These are phyloP conservation scores for Neurospora sp. DNA, from an alignment of 495 filamentous ascomycete genomes.

Conservation along the genomic window DNA sequence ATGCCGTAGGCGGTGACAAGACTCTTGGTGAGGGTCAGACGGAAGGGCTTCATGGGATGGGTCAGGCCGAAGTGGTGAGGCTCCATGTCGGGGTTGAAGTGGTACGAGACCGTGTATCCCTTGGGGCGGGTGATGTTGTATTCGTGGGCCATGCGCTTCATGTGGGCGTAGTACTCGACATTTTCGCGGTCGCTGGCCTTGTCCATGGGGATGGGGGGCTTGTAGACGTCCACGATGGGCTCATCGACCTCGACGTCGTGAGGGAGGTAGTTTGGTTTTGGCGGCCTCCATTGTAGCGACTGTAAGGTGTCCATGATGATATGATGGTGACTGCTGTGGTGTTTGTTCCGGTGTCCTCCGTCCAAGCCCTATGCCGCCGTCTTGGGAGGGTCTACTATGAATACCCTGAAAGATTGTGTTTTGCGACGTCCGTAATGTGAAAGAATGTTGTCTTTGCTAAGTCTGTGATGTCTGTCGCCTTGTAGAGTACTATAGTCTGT, in stretches of 20 bases:
- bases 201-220: slow-evolving; percentile 32
- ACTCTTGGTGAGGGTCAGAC: slow-evolving; percentile 87
- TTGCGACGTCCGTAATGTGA: neutral
- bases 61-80: slow-evolving; percentile 89
- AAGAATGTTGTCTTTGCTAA: neutral
- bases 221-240: slow-evolving; percentile 62
- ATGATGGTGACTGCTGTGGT: too few species aligned
- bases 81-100: slow-evolving; percentile 92
- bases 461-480: neutral
- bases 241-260: slow-evolving; percentile 32
- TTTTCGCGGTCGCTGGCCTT: slow-evolving; percentile 45
- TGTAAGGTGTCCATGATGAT: slow-evolving; percentile 18
- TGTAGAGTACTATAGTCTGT: neutral
- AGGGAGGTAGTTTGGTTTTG: slow-evolving; percentile 41
- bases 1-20: slow-evolving; percentile 89
- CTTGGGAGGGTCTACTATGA: neutral
- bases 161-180: slow-evolving; percentile 52
- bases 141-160: slow-evolving; percentile 54
- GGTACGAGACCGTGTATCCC: slow-evolving; percentile 89
- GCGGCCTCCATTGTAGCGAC: slow-evolving; percentile 20
- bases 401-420: neutral
- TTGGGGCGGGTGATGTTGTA: slow-evolving; percentile 68
- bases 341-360: too few species aligned
- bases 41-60: slow-evolving; percentile 99
- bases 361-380: neutral